Evolutionary conservation across 441 rosid species (phyloP), one percentile per base, ranked within the genome.

Genomic region (Iberis amara): DNA sequence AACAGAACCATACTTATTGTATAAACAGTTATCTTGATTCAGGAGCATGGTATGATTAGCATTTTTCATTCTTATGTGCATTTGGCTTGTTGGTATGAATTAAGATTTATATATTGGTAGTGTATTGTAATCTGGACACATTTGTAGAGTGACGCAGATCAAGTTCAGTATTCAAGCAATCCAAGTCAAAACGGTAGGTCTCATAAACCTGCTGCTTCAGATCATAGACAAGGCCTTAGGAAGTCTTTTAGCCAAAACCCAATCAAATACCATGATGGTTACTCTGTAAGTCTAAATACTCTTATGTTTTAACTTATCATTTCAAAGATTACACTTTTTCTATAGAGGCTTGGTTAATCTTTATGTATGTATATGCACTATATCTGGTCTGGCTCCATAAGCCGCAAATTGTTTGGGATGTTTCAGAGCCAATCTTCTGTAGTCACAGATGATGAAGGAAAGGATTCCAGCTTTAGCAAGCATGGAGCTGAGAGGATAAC

Each of bases 381-480:
- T 18, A 27, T 45, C 41, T 65, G 47, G 39, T 54, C 6, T 48
- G 30, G 24, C 13, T 32, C 27, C 26, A 35, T 61, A 49, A 26
- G 39, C 38, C 35, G 11, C 40, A 1, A 5, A 30, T 58, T 28
- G 46, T 38, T 55, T 4, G 62, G 60, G 51, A 59, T 52, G 46
- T 70, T 69, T 37, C 82, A 92, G 99, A 89, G 96, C 62, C 92
- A 82, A 11, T 92, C 96, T 11, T 89, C 99, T 35, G 74, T 76
- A 45, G 66, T 92, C 56, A 92, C 99, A 57, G 96, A 86, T 66
- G 99, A 88, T 50, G 99, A 92, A 71, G 82, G 66, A 28, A 84
- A 75, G 51, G 86, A 78, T 55, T 59, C 68, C 39, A 43, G 61
- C 55, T 57, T 71, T 28, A 60, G 52, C 59, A 72, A 62, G 65